Evolutionary conservation across 148 eudicot species (phyloP).

Genomic region (Drosera capensis): DNA sequence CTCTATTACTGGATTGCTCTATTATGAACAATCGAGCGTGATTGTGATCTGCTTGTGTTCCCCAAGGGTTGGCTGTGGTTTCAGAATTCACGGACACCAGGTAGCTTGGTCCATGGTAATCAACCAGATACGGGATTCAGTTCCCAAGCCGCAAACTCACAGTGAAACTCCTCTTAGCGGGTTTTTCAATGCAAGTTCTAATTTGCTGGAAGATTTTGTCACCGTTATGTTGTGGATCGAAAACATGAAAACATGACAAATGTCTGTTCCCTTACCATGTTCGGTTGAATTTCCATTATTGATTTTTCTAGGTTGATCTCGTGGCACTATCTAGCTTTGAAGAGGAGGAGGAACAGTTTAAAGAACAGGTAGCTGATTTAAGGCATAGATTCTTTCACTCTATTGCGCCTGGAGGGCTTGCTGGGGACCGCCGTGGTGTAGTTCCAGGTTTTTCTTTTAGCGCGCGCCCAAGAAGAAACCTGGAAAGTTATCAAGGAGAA

Average conservation of each 20-base stretch:
- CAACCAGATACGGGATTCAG: slow-evolving; percentile 29
- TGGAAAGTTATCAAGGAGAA: too few species aligned
- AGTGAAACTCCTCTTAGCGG: slow-evolving; percentile 22
- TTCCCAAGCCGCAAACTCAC: slow-evolving; percentile 20
- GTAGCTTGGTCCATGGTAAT: too few species aligned
- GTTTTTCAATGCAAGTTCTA: slow-evolving; percentile 20
- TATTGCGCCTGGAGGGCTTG: slow-evolving; percentile 98
- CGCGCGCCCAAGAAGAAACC: too few species aligned
- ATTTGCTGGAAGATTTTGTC: too few species aligned
- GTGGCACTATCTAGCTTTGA: slow-evolving; percentile 22
- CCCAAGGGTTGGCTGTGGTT: too few species aligned
- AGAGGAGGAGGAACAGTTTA: slow-evolving; percentile 23
- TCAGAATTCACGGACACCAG: too few species aligned
- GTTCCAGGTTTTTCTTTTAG: slow-evolving; percentile 96
- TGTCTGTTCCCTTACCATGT: background rate
- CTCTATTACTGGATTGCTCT: too few species aligned
- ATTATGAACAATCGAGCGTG: too few species aligned
- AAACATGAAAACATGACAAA: too few species aligned
- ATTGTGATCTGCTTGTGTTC: too few species aligned
- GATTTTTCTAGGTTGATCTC: slow-evolving; percentile 15
- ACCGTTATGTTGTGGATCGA: slow-evolving; percentile 3
- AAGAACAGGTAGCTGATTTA: slow-evolving; percentile 39
- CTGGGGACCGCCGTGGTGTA: slow-evolving; percentile 92
- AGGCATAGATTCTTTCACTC: slow-evolving; percentile 79
- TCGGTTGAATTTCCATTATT: background rate